phyloP scores from a whole-genome alignment of 73 alveolate species.

The Effrenium voratum region DNA sequence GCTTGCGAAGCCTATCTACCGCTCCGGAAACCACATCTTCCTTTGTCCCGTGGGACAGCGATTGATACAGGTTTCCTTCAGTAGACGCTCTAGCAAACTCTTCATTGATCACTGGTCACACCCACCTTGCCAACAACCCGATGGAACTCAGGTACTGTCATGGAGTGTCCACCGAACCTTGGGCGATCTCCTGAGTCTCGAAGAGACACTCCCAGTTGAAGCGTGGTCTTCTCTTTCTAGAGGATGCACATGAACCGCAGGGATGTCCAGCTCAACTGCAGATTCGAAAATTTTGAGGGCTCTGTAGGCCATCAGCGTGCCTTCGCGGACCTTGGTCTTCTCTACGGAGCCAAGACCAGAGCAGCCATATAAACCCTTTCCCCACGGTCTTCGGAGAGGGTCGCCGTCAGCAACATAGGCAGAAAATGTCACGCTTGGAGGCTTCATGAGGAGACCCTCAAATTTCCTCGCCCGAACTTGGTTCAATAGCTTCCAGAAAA shows the following conservation, averaged over 20 bases:
- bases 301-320: background rate
- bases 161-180: too few relatives aligned
- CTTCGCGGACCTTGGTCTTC: background rate
- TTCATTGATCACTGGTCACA: too few relatives aligned
- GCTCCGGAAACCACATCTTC: too few relatives aligned
- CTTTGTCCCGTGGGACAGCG: too few relatives aligned
- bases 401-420: background rate
- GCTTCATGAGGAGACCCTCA: background rate
- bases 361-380: background rate
- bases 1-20: too few relatives aligned
- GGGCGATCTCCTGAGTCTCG: too few relatives aligned
- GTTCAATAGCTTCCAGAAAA: background rate
- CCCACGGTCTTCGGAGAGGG: background rate
- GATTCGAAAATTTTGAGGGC: background rate
- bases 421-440: background rate
- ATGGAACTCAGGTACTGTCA: too few relatives aligned
- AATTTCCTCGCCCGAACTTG: background rate
- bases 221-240: background rate
- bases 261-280: background rate
- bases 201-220: too few relatives aligned
- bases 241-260: background rate
- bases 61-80: too few relatives aligned
- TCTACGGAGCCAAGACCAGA: background rate
- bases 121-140: too few relatives aligned
- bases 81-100: too few relatives aligned